Conservation (phyloP, 176 grass and related monocot genomes). For the Hyparrhenia diplandra region DNA sequence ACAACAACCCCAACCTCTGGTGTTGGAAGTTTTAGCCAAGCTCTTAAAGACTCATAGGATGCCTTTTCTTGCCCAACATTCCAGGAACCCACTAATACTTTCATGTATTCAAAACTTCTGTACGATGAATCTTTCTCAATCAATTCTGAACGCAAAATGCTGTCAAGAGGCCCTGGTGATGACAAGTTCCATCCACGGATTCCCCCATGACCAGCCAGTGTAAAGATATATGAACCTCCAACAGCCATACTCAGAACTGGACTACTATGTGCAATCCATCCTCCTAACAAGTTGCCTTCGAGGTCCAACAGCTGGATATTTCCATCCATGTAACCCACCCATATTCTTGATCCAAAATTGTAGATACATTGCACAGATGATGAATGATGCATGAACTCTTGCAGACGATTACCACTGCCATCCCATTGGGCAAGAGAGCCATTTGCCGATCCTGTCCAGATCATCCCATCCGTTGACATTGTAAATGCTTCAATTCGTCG, state of each 20-base stretch:
- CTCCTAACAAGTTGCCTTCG: slow-evolving; percentile 59
- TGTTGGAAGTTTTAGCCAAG: slow-evolving; percentile 54
- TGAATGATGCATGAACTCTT: slow-evolving; percentile 64
- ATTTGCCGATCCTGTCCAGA: slow-evolving; percentile 80
- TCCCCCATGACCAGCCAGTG: slow-evolving; percentile 70
- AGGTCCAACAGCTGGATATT: slow-evolving; percentile 62
- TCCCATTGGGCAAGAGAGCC: slow-evolving; percentile 66
- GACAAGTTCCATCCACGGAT: slow-evolving; percentile 70
- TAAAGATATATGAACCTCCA: slow-evolving; percentile 74
- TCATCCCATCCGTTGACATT: slow-evolving; percentile 67
- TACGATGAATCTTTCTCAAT: slow-evolving; percentile 45
- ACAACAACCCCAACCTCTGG: slow-evolving; percentile 68
- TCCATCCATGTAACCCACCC: slow-evolving; percentile 78
- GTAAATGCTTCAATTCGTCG: slow-evolving; percentile 66
- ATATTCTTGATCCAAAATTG: slow-evolving; percentile 62
- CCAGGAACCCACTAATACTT: slow-evolving; percentile 72
- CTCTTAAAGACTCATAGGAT: slow-evolving; percentile 54
- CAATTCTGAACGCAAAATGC: slow-evolving; percentile 47
- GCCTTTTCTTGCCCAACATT: slow-evolving; percentile 92
- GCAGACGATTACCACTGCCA: slow-evolving; percentile 60
- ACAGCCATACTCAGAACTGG: slow-evolving; percentile 63
- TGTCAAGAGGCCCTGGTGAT: slow-evolving; percentile 69
- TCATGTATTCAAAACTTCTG: slow-evolving; percentile 53
- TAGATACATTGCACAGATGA: slow-evolving; percentile 60
- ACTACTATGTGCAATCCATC: slow-evolving; percentile 66